These are phyloP conservation scores for Penicillium herquei DNA, from an alignment of 495 filamentous ascomycete genomes.

Conservation along the genomic window DNA sequence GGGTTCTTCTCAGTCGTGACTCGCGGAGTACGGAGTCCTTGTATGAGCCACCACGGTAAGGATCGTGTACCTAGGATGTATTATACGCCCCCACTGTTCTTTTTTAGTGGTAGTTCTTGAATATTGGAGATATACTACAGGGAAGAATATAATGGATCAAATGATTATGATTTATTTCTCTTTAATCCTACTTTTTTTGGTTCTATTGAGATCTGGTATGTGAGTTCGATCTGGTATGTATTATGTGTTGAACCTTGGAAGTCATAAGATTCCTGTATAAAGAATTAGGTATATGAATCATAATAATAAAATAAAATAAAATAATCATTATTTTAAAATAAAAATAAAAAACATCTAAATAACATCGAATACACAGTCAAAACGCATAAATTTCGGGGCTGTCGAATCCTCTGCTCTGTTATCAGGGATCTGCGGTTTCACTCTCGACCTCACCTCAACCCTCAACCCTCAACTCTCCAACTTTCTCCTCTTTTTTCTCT, in stretches of 20 bases:
- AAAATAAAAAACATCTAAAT: background rate
- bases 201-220: background rate
- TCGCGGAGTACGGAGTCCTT: slow-evolving; percentile 5
- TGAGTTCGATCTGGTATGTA: background rate
- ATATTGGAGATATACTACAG: too few species aligned
- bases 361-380: background rate
- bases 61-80: background rate
- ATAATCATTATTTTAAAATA: too few species aligned
- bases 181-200: background rate
- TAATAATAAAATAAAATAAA: background rate
- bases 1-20: slow-evolving; percentile 11
- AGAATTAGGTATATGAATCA: background rate
- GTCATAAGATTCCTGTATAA: background rate
- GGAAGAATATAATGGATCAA: too few species aligned
- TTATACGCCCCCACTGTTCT: background rate
- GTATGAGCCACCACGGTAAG: slow-evolving; percentile 6
- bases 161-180: background rate
- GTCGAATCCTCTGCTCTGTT: slow-evolving; percentile 7
- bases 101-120: too few species aligned
- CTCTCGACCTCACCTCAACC: background rate
- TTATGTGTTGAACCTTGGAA: too few species aligned
- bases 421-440: slow-evolving; percentile 18
- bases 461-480: too few species aligned
- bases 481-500: background rate
- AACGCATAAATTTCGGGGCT: slow-evolving; percentile 9